Evolutionary conservation across 495 filamentous ascomycete genomes (phyloP).

Genomic region (Aspergillus carlsbadensis): DNA sequence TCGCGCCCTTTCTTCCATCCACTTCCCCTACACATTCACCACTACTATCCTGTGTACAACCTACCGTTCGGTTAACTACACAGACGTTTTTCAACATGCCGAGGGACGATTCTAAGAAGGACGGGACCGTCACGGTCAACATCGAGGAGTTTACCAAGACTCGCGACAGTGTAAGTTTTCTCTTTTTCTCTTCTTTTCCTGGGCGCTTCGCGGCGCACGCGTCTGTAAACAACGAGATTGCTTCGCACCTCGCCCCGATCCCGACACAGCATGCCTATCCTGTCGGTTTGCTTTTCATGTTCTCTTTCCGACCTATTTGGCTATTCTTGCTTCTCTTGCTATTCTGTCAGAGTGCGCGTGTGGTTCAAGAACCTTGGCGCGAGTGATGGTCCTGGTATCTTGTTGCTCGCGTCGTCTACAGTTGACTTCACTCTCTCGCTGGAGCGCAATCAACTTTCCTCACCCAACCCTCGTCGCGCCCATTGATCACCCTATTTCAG

Average conservation of each 20-base stretch:
- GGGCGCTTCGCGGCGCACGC: neutral
- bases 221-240: neutral
- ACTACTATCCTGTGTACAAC: slow-evolving; percentile 3
- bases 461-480: slow-evolving; percentile 9
- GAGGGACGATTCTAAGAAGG: slow-evolving; percentile 32
- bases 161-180: slow-evolving; percentile 60
- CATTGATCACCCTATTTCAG: neutral
- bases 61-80: slow-evolving; percentile 1
- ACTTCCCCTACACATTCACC: neutral
- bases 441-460: slow-evolving; percentile 9
- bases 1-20: slow-evolving; percentile 5
- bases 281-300: neutral
- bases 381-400: neutral
- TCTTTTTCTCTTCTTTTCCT: slow-evolving; percentile 10
- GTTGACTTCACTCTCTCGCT: slow-evolving; percentile 11
- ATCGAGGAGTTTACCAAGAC: slow-evolving; percentile 62
- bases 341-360: neutral
- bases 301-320: neutral
- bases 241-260: neutral
- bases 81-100: slow-evolving; percentile 26
- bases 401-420: neutral
- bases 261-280: neutral
- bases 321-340: neutral
- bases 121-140: slow-evolving; percentile 47
- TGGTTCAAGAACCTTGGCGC: neutral